Conservation (phyloP, 2,329 filamentous ascomycete genomes). For the Aspergillus neoniger region DNA sequence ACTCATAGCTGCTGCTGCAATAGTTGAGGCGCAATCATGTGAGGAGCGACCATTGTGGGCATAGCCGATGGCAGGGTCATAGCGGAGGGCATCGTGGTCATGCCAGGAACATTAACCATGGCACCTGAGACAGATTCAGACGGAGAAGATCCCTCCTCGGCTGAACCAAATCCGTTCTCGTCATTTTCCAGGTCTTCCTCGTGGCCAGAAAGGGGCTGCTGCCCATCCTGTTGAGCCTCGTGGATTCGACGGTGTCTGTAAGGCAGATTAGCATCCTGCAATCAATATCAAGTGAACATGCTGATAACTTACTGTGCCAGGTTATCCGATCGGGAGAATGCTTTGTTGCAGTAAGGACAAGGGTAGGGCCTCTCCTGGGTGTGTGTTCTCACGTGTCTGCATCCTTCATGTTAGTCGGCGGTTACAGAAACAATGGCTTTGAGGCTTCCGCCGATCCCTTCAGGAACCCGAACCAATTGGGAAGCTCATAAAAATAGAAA, state of each 20-base stretch:
- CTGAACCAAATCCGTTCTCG: slow-evolving; percentile 78
- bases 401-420: slow-evolving; percentile 53
- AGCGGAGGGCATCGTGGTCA: slow-evolving; percentile 40
- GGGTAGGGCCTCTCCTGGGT: slow-evolving; percentile 98
- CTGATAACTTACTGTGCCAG: slow-evolving; percentile 78
- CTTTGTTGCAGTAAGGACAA: slow-evolving; percentile 97
- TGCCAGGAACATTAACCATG: slow-evolving; percentile 36
- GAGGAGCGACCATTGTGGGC: slow-evolving; percentile 42
- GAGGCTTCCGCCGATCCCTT: slow-evolving; percentile 32
- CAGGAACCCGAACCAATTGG: slow-evolving; percentile 27
- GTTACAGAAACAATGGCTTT: slow-evolving; percentile 49
- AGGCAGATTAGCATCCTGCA: slow-evolving; percentile 38
- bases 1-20: slow-evolving; percentile 46
- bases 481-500: slow-evolving; percentile 26
- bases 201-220: slow-evolving; percentile 44
- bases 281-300: background rate
- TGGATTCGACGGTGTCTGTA: slow-evolving; percentile 73
- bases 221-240: slow-evolving; percentile 68
- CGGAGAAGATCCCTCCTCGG: slow-evolving; percentile 74
- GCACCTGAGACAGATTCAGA: slow-evolving; percentile 33
- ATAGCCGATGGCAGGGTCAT: slow-evolving; percentile 38
- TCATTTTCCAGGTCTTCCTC: slow-evolving; percentile 89
- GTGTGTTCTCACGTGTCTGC: slow-evolving; percentile 96
- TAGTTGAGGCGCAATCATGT: slow-evolving; percentile 47
- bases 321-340: slow-evolving; percentile 97